Evolutionary conservation across 2,329 filamentous ascomycete species (phyloP).

Genomic region (Aspergillus ibericus): DNA sequence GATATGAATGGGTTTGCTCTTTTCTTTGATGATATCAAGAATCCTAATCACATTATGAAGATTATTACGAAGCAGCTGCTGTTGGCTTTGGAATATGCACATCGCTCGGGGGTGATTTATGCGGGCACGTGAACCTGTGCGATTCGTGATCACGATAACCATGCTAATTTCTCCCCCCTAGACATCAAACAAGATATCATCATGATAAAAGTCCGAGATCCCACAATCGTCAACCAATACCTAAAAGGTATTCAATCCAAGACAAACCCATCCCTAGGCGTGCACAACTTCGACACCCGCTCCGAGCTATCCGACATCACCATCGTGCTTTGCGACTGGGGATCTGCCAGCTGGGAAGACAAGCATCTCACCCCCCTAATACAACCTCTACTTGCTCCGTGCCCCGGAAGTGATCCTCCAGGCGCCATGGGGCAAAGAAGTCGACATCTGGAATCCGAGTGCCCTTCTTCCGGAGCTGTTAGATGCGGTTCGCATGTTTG

Average conservation of each 20-base stretch:
- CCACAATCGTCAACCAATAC: conserved; percentile 13
- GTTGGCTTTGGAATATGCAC: conserved; percentile 26
- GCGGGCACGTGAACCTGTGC: conserved; percentile 11
- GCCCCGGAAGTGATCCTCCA: conserved; percentile 30
- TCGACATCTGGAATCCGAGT: conserved; percentile 31
- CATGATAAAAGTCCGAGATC: conserved; percentile 9
- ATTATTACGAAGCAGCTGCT: conserved; percentile 24
- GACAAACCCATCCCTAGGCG: background rate
- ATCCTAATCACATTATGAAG: conserved; percentile 23
- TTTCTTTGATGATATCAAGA: conserved; percentile 14
- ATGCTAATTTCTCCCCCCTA: background rate
- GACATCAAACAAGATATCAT: conserved; percentile 13
- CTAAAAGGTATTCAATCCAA: conserved; percentile 3
- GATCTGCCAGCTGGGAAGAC: conserved; percentile 23
- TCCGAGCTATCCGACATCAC: conserved; percentile 13
- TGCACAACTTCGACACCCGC: conserved; percentile 9
- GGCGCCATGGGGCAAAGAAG: conserved; percentile 24
- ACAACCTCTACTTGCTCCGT: conserved; percentile 26
- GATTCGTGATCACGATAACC: background rate
- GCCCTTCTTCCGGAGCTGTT: conserved; percentile 17
- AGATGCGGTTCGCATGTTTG: conserved; percentile 8
- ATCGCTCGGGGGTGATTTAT: conserved; percentile 24
- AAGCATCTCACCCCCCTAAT: conserved; percentile 25
- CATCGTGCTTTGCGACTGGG: conserved; percentile 27
- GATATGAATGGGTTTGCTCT: conserved; percentile 13